These are phyloP conservation scores for Blastocladiella emersonii DNA, from an alignment of 371 early-diverging fungal species.

Conservation along the genomic window DNA sequence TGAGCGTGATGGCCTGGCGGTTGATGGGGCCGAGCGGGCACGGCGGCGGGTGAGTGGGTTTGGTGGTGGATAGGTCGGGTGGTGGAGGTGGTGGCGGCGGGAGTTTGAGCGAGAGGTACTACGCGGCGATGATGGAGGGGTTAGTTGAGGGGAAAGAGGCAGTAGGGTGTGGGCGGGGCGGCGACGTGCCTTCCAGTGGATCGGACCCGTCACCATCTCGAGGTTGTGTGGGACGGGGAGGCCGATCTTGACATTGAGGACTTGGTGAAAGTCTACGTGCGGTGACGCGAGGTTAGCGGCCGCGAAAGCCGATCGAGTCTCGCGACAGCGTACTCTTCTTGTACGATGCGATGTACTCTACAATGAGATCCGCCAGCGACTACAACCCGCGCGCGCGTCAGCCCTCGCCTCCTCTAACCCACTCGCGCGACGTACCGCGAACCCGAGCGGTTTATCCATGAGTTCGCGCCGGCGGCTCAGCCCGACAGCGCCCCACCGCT, in stretches of 20 bases:
- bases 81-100: no score
- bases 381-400: background rate
- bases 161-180: no score
- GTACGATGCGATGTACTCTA: conserved; percentile 12
- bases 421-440: conserved; percentile 8
- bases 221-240: background rate
- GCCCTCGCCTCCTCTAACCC: no score
- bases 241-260: conserved; percentile 16
- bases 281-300: background rate
- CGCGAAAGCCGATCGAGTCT: no score
- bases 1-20: no score
- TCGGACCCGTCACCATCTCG: background rate
- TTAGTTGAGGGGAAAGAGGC: no score
- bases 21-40: no score
- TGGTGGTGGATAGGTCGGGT: no score
- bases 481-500: conserved; percentile 22
- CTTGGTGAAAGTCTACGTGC: conserved; percentile 3
- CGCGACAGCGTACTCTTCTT: background rate
- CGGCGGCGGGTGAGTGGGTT: no score
- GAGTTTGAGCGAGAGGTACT: no score
- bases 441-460: conserved; percentile 17
- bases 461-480: conserved; percentile 19
- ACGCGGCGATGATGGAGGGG: no score
- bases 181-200: background rate
- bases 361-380: conserved; percentile 9